A percentile compares a stretch with the other conserved stretches of the same genome.
Evolutionary conservation across 805 yeast species (phyloP).

Genomic region (Candida sanyiensis): DNA sequence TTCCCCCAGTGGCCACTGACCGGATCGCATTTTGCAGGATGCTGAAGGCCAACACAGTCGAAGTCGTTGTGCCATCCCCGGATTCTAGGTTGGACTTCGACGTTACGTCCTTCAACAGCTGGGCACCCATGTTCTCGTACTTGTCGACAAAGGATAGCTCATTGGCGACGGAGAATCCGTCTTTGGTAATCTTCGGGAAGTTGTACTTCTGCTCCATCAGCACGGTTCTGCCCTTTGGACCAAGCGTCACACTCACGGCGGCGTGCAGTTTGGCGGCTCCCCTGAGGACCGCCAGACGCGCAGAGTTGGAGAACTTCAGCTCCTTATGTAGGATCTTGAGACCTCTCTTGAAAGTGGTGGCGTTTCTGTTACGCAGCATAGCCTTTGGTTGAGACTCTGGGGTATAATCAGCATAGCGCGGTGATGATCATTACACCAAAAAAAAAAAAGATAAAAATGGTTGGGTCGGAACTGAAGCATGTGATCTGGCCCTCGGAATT

Average conservation of each 20-base stretch:
- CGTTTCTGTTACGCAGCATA: too few species aligned
- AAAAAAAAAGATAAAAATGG: too few species aligned
- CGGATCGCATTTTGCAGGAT: slow-evolving; percentile 92
- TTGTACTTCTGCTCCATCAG: slow-evolving; percentile 95
- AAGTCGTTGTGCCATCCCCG: slow-evolving; percentile 98
- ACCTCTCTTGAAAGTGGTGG: too few species aligned
- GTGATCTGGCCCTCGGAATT: too few species aligned
- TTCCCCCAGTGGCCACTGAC: slow-evolving; percentile 98
- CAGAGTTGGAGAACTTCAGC: slow-evolving; percentile 93
- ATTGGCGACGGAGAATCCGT: slow-evolving; percentile 95
- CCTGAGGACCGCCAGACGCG: slow-evolving; percentile 86
- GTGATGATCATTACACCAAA: too few species aligned
- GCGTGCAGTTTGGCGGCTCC: slow-evolving; percentile 95
- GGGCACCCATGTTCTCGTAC: slow-evolving; percentile 95
- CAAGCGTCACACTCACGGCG: slow-evolving; percentile 94
- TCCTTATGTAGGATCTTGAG: slow-evolving; percentile 62
- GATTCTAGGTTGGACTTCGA: slow-evolving; percentile 95
- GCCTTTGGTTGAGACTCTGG: too few species aligned
- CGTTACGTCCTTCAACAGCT: slow-evolving; percentile 92
- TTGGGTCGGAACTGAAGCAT: too few species aligned
- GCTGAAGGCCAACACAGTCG: slow-evolving; percentile 93
- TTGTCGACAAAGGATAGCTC: slow-evolving; percentile 78
- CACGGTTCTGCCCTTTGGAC: slow-evolving; percentile 97
- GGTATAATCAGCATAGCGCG: too few species aligned
- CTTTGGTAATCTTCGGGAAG: slow-evolving; percentile 97